Base-by-base conservation (phyloP, 2,329 filamentous ascomycete genomes). In the Immersiporthe knoxdaviesiana region DNA sequence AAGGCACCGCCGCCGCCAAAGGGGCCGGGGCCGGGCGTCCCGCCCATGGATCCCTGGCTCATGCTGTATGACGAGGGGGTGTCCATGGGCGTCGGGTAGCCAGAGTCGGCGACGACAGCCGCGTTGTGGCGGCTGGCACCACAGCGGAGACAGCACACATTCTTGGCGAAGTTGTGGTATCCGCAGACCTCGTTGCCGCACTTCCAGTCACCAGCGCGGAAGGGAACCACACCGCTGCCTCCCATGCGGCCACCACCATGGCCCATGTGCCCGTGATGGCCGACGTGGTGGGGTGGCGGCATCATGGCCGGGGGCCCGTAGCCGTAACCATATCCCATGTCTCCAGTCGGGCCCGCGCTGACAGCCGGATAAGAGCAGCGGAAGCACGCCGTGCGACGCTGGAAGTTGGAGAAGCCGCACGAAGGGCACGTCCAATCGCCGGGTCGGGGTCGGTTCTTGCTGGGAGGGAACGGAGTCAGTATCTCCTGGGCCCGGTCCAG, bases 131-230 rank as follows among this genome's bases (percentile, higher is more conserved):
- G 93, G 79, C 94, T 97, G 66, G 95, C 96, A 79, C 96, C 96
- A 78, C 96, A 99, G 70, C 96, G 92, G 72, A 99, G 88, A 81
- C 96, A 99, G 82, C 93, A 97, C 69, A 98, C 95, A 76, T 99
- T 99, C 88, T 99, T 99, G 72, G 96, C 96, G 78, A 99, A 99
- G 84, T 99, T 99, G 85, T 99, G 96, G 81, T 99, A 99, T 69
- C 92, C 93, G 79, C 96, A 99, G 50, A 94, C 94, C 78, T 99
- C 96, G 73, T 96, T 96, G 68, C 96, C 96, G 78, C 96, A 99
- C 82, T 97, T 97, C 96, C 96, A 99, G 78, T 99, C 96, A 77
- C 96, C 96, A 67, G 96, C 96, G 77, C 96, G 92, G 91, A 99
- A 99, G 21, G 96, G 96, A 58, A 99, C 96, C 62, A 94, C 91